Evolutionary conservation across 208 protist genomes (phyloP), one percentile per base, ranked within the genome.

Genomic region (Acanthamoeba triangularis): DNA sequence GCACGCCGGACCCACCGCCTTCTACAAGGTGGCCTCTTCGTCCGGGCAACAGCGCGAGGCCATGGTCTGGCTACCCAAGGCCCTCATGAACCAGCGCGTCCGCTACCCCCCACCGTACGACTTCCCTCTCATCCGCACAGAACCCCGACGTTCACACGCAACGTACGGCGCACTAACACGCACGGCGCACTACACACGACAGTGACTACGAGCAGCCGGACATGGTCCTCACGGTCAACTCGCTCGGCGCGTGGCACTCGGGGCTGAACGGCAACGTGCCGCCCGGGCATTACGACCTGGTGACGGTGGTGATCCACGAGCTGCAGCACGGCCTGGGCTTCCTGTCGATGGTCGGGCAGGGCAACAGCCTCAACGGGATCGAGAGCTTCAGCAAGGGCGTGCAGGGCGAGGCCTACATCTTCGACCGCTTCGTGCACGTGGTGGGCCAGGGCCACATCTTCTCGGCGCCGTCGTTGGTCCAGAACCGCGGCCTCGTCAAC

Each of bases 211-310:
- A 63, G 18, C 47, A 90, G 56, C 52, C 82, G 30, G 82, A 90
- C 37, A 90, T 90, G 82, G 82, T 90, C 33, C 82, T 90, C 23
- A 90, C 82, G 28, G 56, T 90, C 82, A 90, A 90, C 82, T 54
- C 82, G 16, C 23, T 63, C 18, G 82, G 82, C 8, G 56, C 82
- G 33, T 90, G 82, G 88, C 18, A 80, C 35, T 2, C 33, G 16
- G 88, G 88, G 28, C 88, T 93, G 28, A 37, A 67, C 0, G 88
- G 88, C 33, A 0, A 47, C 28, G 25, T 47, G 25, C 41, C 61
- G 10, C 88, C 0, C 35, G 65, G 88, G 56, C 59, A 93, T 6
- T 93, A 93, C 44, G 88, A 93, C 35, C 47, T 93, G 85, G 85
- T 93, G 25, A 78, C 88, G 20, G 63, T 93, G 25, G 41, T 93